phyloP scores from a whole-genome alignment of 2,329 filamentous ascomycete genomes.

The Magnaporthiopsis incrustans region DNA sequence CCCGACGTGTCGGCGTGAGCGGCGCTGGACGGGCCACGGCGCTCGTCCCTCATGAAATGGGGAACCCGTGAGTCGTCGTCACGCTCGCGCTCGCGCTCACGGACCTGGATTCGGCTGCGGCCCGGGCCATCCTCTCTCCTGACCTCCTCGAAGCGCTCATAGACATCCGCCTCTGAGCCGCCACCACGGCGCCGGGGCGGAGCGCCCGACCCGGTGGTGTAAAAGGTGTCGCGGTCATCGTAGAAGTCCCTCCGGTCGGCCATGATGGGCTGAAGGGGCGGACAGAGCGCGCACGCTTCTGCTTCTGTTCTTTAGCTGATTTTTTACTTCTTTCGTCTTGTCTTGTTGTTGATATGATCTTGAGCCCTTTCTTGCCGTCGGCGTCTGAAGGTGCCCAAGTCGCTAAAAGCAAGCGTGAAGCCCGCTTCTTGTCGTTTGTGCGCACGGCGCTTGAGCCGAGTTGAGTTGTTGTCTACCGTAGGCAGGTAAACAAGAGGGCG shows the following conservation, averaged over 20 bases:
- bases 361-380: no score
- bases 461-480: no score
- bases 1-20: slow-evolving; percentile 34
- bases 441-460: no score
- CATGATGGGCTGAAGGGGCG: not conserved
- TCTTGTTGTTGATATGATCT: no score
- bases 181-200: slow-evolving; percentile 1
- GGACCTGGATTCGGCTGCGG: slow-evolving; percentile 19
- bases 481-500: no score
- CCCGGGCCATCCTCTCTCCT: not conserved
- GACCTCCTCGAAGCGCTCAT: slow-evolving; percentile 6
- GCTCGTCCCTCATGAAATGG: slow-evolving; percentile 43
- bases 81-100: slow-evolving; percentile 34
- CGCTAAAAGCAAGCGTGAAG: no score
- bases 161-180: slow-evolving; percentile 3
- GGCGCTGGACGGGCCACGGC: slow-evolving; percentile 16
- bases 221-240: slow-evolving; percentile 7
- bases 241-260: slow-evolving; percentile 5
- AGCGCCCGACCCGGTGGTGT: slow-evolving; percentile 3
- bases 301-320: no score
- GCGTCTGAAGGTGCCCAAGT: no score
- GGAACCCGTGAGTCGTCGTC: slow-evolving; percentile 37
- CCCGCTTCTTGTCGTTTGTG: no score
- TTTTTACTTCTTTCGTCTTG: no score
- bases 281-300: no score